phyloP scores from a whole-genome alignment of 2,329 filamentous ascomycete species.

The Neocucurbitaria cava region DNA sequence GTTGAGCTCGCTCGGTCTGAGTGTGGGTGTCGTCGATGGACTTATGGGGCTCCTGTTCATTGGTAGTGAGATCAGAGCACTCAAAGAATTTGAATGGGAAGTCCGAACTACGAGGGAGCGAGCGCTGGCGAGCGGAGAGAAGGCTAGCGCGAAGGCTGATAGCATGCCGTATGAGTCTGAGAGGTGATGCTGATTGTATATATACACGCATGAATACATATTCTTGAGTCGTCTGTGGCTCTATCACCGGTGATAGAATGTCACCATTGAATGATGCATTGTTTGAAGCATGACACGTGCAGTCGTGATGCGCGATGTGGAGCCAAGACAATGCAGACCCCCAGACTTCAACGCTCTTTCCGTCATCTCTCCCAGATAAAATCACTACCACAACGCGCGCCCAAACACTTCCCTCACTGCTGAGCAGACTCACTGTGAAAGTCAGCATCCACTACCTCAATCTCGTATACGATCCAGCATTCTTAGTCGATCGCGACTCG shows the following conservation, averaged over 20 bases:
- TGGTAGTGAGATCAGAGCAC: constrained; percentile 77
- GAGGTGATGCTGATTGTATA: not conserved
- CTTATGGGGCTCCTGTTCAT: constrained; percentile 89
- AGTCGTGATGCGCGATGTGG: constrained; percentile 11
- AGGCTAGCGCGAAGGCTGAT: constrained; percentile 1
- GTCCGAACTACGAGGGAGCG: constrained; percentile 56
- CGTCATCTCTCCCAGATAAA: not conserved
- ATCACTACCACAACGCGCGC: not conserved
- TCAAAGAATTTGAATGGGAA: constrained; percentile 95
- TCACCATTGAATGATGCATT: not conserved
- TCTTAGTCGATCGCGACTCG: constrained; percentile 10
- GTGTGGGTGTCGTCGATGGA: constrained; percentile 80
- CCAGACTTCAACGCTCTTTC: constrained; percentile 12
- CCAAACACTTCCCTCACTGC: not conserved
- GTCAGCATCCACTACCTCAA: not conserved
- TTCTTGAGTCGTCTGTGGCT: not conserved
- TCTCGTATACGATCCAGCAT: not conserved
- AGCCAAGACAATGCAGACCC: constrained; percentile 16
- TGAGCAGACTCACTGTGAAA: not conserved
- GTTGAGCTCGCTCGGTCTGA: constrained; percentile 77
- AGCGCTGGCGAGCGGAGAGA: constrained; percentile 24
- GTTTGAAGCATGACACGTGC: constrained; percentile 20
- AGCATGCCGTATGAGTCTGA: constrained; percentile 1
- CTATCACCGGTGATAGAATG: too few species aligned
- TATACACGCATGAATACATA: not conserved